Evolutionary conservation across 2,329 filamentous ascomycete species (phyloP).

Genomic region (Phialocephala subalpina): DNA sequence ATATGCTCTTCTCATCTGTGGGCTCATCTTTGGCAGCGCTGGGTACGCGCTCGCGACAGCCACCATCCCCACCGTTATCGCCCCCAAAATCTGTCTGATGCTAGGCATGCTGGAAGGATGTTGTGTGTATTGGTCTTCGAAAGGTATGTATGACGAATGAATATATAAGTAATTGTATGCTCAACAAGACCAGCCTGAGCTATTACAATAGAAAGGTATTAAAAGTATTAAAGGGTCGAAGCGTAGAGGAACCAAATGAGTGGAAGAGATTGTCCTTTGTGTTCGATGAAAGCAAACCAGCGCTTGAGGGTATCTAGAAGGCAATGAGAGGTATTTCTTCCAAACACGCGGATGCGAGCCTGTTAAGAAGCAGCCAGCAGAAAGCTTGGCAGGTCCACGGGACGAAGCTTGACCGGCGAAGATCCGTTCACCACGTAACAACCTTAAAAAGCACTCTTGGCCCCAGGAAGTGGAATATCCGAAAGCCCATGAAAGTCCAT

Average conservation of each 20-base stretch:
- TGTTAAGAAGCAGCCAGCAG: conserved; percentile 30
- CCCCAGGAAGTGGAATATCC: conserved; percentile 36
- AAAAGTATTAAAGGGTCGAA: conserved; percentile 28
- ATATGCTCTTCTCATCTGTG: conserved; percentile 36
- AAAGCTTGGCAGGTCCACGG: conserved; percentile 33
- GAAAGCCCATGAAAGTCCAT: conserved; percentile 21
- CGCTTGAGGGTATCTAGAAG: conserved; percentile 40
- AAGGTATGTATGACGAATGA: conserved; percentile 2
- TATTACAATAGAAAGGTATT: conserved; percentile 37
- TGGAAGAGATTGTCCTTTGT: conserved; percentile 38
- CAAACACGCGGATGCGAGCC: conserved; percentile 29
- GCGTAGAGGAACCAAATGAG: conserved; percentile 34
- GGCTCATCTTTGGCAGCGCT: conserved; percentile 38
- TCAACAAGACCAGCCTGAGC: conserved; percentile 44
- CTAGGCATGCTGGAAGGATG: conserved; percentile 40
- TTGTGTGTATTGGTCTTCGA: conserved; percentile 12
- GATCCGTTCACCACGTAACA: conserved; percentile 27
- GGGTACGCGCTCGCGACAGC: conserved; percentile 40
- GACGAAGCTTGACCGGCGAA: conserved; percentile 36
- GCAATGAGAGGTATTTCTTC: conserved; percentile 28
- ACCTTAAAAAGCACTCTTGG: conserved; percentile 33
- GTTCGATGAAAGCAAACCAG: conserved; percentile 44
- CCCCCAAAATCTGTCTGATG: conserved; percentile 40
- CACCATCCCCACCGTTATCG: conserved; percentile 38
- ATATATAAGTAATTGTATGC: conserved; percentile 29